Evolutionary conservation across 2,329 filamentous ascomycete genomes (phyloP), one percentile per base, ranked within the genome.

Genomic region (Didymella exigua): DNA sequence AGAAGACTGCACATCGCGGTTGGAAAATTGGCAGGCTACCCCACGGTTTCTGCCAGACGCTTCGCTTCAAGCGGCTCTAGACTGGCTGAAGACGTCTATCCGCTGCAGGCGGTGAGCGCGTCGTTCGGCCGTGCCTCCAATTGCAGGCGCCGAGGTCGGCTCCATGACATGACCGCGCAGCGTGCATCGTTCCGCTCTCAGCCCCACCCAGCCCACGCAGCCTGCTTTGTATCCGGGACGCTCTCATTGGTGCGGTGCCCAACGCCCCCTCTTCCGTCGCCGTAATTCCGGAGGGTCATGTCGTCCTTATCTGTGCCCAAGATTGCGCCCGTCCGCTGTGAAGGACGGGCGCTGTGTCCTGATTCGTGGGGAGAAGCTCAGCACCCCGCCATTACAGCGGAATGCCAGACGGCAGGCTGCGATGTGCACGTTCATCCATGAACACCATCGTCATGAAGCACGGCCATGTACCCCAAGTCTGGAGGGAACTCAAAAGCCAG

Each of bases 261-360:
- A 48, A 54, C 59, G 49, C 57, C 54, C 60, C 60, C 46, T 50
- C 56, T 65, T 67, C 61, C 53, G 49, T 62, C 64, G 66, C 59
- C 61, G 71, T 74, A 75, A 75, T 74, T 72, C 54, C 48, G 48
- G 58, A 59, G 59, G 47, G 70, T 75, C 72, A 74, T 72, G 55
- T 60, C 40, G 45, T 43, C 55, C 70, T 73, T 75, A 74, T 74
- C 72, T 56, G 51, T 46, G 44, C 51, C 55, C 60, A 54, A 48
- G 41, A 41, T 44, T 46, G 49, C 50, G 26, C 67, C 61, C 40
- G 33, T 46, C 48, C 65, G 55, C 63, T 40, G 55, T 51, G 41
- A 46, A 51, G 23, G 36, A 38, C 34, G 24, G 21, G 37, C 48
- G 63, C 58, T 30, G 33, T 23, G 31, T 36, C 48, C 24, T 64